Conservation (phyloP, 192 early-diverging fungal genomes). For the Coemansia sp. region DNA sequence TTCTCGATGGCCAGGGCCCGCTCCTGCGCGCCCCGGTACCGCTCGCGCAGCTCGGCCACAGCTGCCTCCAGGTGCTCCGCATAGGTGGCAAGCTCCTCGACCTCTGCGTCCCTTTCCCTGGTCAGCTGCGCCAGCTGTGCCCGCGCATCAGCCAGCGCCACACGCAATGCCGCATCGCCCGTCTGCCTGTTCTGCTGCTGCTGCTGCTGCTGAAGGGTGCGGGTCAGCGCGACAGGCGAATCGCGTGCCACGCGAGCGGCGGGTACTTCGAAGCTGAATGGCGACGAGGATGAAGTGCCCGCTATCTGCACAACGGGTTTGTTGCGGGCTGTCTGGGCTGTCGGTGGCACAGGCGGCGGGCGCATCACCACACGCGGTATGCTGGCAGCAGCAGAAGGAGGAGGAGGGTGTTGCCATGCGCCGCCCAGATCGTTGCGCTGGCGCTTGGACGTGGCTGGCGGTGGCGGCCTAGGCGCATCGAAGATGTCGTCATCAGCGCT, state of each 20-base stretch:
- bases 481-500: conserved; percentile 1
- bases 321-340: not conserved
- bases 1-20: conserved; percentile 56
- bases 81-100: conserved; percentile 44
- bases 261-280: conserved; percentile 36
- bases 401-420: conserved; percentile 30
- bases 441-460: conserved; percentile 16
- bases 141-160: conserved; percentile 31
- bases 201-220: conserved; percentile 6
- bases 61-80: conserved; percentile 27
- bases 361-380: not conserved
- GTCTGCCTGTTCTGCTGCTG: conserved; percentile 19
- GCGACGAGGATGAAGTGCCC: not conserved
- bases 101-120: conserved; percentile 16
- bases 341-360: not conserved
- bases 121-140: conserved; percentile 12
- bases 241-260: conserved; percentile 5
- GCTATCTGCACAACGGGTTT: not conserved
- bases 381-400: not conserved
- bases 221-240: conserved; percentile 22
- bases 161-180: conserved; percentile 29
- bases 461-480: not conserved
- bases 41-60: conserved; percentile 16
- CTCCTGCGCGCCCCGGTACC: conserved; percentile 56
- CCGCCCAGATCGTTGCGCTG: conserved; percentile 38